Evolutionary conservation across 306 rosid species (phyloP).

Genomic region (Hippophae rhamnoides): DNA sequence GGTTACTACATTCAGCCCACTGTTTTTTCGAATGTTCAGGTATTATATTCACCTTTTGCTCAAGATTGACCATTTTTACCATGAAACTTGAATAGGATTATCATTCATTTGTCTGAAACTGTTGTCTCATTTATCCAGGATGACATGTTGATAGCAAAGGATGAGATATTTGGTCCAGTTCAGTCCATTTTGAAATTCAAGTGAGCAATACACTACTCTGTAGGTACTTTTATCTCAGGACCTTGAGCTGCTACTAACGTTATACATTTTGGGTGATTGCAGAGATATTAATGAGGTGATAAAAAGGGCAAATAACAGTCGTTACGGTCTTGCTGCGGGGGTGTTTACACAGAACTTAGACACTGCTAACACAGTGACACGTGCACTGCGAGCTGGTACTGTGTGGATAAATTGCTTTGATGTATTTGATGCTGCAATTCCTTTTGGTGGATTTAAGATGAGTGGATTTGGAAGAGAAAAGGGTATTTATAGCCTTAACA

Average conservation of each 20-base stretch:
- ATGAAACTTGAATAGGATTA: slow-evolving; percentile 1
- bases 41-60: slow-evolving; percentile 12
- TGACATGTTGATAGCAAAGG: slow-evolving; percentile 84
- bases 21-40: slow-evolving; percentile 92
- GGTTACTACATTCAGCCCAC: slow-evolving; percentile 90
- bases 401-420: slow-evolving; percentile 90
- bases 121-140: slow-evolving; percentile 30
- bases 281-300: slow-evolving; percentile 73
- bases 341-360: slow-evolving; percentile 55
- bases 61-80: not conserved
- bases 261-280: not conserved
- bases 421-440: slow-evolving; percentile 89
- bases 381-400: slow-evolving; percentile 71
- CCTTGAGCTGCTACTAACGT: too few species aligned
- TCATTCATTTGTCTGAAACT: too few species aligned
- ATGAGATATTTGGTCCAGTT: slow-evolving; percentile 94
- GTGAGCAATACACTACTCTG: slow-evolving; percentile 28
- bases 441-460: slow-evolving; percentile 96
- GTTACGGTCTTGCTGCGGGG: slow-evolving; percentile 80
- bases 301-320: slow-evolving; percentile 48
- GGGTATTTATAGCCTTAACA: slow-evolving; percentile 72
- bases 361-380: slow-evolving; percentile 58
- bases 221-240: too few species aligned
- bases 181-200: slow-evolving; percentile 84
- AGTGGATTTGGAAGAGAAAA: slow-evolving; percentile 86